A percentile compares a stretch with the other conserved stretches of the same genome.
Evolutionary conservation across 257 asterid genomes (phyloP).

Genomic region (Ophiorrhiza pumila): DNA sequence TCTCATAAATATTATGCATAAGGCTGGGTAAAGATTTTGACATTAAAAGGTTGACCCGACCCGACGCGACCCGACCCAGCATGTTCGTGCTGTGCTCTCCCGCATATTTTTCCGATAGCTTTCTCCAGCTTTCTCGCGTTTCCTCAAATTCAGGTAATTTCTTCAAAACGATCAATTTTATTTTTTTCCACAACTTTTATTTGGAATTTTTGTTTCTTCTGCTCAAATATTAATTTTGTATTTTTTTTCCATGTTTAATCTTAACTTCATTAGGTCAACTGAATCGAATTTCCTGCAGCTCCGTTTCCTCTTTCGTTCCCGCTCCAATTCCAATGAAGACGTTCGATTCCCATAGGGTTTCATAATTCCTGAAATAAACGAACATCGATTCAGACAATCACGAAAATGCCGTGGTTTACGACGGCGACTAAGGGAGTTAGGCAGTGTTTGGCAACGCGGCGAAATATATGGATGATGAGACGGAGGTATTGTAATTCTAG

Average conservation of each 20-base stretch:
- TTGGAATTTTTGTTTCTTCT: neutral
- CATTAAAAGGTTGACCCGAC: slow-evolving; percentile 6
- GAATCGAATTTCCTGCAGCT: neutral
- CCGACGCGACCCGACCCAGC: slow-evolving; percentile 16
- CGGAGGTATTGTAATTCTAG: slow-evolving; percentile 13
- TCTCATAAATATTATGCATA: too few relatives aligned
- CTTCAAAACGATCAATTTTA: neutral
- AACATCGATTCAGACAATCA: neutral
- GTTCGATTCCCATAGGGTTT: slow-evolving; percentile 10
- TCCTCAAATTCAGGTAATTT: slow-evolving; percentile 5
- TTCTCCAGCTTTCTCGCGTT: slow-evolving; percentile 8
- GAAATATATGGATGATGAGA: slow-evolving; percentile 26
- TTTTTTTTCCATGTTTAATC: neutral
- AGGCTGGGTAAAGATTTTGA: too few relatives aligned
- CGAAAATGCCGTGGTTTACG: slow-evolving; percentile 49
- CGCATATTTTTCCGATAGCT: neutral
- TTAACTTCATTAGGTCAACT: neutral
- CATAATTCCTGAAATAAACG: neutral
- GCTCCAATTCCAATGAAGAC: neutral
- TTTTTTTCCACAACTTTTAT: neutral
- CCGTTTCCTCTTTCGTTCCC: neutral
- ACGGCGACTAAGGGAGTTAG: slow-evolving; percentile 46
- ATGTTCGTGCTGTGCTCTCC: neutral
- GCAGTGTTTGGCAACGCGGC: slow-evolving; percentile 34
- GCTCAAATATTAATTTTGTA: neutral